These are phyloP conservation scores for Penstemon newberryi DNA, from an alignment of 257 asterid species.

Conservation along the genomic window DNA sequence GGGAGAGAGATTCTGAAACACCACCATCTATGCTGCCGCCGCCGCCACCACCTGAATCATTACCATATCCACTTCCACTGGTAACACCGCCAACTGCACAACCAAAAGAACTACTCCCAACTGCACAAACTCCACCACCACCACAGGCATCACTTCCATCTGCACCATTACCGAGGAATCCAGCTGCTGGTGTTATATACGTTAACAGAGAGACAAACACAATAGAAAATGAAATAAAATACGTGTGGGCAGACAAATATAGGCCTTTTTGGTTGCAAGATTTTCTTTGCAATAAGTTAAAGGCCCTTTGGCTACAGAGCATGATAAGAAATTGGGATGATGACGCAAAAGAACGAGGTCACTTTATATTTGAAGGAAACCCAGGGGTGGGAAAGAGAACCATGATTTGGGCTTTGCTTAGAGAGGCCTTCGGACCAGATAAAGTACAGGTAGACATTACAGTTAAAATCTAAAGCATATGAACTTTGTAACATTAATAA, in stretches of 20 bases:
- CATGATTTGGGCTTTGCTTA: slow-evolving; percentile 76
- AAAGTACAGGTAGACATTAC: slow-evolving; percentile 52
- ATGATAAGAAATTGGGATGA: slow-evolving; percentile 41
- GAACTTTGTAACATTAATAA: background rate
- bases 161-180: background rate
- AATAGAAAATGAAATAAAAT: slow-evolving; percentile 32
- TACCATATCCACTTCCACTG: background rate
- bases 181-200: slow-evolving; percentile 6
- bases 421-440: slow-evolving; percentile 56
- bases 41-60: background rate
- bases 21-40: slow-evolving; percentile 31
- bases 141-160: slow-evolving; percentile 23
- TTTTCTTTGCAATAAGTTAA: slow-evolving; percentile 60
- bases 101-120: background rate
- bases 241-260: slow-evolving; percentile 60
- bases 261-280: slow-evolving; percentile 59
- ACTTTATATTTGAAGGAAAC: slow-evolving; percentile 75
- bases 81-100: background rate
- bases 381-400: slow-evolving; percentile 91
- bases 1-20: slow-evolving; percentile 64
- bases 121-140: slow-evolving; percentile 21
- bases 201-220: slow-evolving; percentile 25
- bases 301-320: slow-evolving; percentile 50
- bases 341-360: slow-evolving; percentile 36
- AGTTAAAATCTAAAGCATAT: slow-evolving; percentile 5